Evolutionary conservation across 768 basidiomycete genomes (phyloP).

Genomic region (Trametes villosa): DNA sequence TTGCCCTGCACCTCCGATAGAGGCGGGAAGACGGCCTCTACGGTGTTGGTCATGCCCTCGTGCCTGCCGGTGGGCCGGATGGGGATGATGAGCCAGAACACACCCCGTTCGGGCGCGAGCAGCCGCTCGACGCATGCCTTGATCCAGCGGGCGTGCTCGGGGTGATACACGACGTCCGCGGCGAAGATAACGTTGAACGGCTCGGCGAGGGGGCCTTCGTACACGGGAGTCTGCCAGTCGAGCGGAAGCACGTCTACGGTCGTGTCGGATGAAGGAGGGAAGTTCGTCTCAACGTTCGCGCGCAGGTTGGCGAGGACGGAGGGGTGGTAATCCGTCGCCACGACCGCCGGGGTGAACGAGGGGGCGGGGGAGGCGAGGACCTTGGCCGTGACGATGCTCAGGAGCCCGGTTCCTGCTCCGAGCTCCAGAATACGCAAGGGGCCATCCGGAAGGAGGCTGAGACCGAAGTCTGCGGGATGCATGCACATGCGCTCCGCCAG

Average conservation of each 20-base stretch:
- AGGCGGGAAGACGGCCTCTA: constrained; percentile 56
- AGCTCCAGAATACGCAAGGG: constrained; percentile 61
- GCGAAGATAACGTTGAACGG: constrained; percentile 75
- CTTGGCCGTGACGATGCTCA: constrained; percentile 71
- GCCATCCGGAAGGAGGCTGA: constrained; percentile 21
- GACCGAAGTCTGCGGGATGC: constrained; percentile 47
- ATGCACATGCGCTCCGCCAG: constrained; percentile 66
- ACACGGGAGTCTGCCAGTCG: constrained; percentile 64
- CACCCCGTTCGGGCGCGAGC: constrained; percentile 39
- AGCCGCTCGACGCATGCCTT: constrained; percentile 58
- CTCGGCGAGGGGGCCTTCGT: constrained; percentile 37
- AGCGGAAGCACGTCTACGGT: constrained; percentile 53
- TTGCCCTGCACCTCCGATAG: not conserved
- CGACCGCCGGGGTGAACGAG: constrained; percentile 43
- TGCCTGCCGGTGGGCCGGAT: constrained; percentile 67
- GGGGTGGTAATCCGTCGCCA: constrained; percentile 81
- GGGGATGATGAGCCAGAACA: constrained; percentile 78
- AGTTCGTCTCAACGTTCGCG: constrained; percentile 62
- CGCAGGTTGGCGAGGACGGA: constrained; percentile 72
- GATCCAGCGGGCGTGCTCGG: constrained; percentile 72
- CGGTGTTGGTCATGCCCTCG: constrained; percentile 58
- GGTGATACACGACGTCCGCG: constrained; percentile 81
- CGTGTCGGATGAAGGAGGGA: constrained; percentile 27
- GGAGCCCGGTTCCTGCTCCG: constrained; percentile 84
- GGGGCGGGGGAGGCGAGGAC: constrained; percentile 37